These are phyloP conservation scores for Venturia oleaginea DNA, from an alignment of 2,329 filamentous ascomycete species.

Conservation along the genomic window DNA sequence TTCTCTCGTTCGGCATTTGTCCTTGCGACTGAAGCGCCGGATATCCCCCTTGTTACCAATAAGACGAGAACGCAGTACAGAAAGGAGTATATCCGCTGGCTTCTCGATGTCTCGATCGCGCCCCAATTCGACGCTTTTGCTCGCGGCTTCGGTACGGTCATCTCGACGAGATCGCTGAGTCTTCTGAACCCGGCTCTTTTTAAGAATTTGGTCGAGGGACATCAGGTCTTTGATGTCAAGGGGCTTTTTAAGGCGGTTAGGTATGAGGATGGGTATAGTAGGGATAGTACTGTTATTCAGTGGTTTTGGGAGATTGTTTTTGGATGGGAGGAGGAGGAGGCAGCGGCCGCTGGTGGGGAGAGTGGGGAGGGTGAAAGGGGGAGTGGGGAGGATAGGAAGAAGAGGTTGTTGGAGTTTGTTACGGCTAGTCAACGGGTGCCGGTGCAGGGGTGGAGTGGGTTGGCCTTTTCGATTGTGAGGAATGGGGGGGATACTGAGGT, in stretches of 20 bases:
- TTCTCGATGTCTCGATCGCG: slow-evolving; percentile 67
- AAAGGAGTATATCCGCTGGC: slow-evolving; percentile 73
- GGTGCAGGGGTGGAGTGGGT: slow-evolving; percentile 70
- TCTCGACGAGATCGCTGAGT: slow-evolving; percentile 59
- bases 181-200: slow-evolving; percentile 41
- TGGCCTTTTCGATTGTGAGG: slow-evolving; percentile 76
- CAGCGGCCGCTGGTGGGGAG: too few relatives aligned
- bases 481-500: slow-evolving; percentile 54
- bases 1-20: not conserved
- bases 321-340: slow-evolving; percentile 39
- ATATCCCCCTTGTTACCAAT: slow-evolving; percentile 67
- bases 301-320: slow-evolving; percentile 81
- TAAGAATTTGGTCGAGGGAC: slow-evolving; percentile 73
- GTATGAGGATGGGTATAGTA: slow-evolving; percentile 72
- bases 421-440: slow-evolving; percentile 88
- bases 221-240: slow-evolving; percentile 67
- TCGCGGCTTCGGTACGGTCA: slow-evolving; percentile 67
- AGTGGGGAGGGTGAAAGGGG: too few relatives aligned
- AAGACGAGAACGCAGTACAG: slow-evolving; percentile 72
- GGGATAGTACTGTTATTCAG: slow-evolving; percentile 57
- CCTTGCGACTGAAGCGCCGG: not conserved
- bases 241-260: slow-evolving; percentile 57
- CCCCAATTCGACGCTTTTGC: slow-evolving; percentile 75
- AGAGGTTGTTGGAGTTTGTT: slow-evolving; percentile 80
- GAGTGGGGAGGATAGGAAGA: slow-evolving; percentile 51